phyloP scores from a whole-genome alignment of 116 monocot species.

The Trichopus zeylanicus region DNA sequence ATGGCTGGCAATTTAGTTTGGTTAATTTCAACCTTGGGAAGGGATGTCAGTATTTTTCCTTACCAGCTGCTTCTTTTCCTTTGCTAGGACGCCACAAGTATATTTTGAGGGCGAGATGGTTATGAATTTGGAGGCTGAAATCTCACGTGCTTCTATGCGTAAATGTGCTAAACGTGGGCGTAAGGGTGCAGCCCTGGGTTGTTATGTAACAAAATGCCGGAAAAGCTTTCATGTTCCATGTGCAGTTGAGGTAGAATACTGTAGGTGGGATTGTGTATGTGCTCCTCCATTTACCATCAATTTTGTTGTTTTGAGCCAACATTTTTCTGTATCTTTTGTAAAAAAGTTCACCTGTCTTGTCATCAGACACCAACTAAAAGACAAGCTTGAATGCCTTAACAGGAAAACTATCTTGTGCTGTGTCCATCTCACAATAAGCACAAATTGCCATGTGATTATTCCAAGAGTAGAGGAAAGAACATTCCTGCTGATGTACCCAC shows the following conservation, averaged over 20 bases:
- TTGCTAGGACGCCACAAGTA: conserved; percentile 25
- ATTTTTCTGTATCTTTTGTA: background rate
- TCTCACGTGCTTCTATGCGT: conserved; percentile 19
- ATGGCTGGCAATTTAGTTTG: background rate
- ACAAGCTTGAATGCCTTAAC: background rate
- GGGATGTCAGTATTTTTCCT: background rate
- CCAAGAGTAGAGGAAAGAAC: background rate
- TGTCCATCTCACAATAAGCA: conserved; percentile 29
- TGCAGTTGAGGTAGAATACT: conserved; percentile 13
- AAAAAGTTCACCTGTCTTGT: background rate
- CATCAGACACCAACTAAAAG: background rate
- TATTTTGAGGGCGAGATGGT: conserved; percentile 23
- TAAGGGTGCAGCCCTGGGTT: conserved; percentile 36
- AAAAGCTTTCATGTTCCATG: conserved; percentile 38
- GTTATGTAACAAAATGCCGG: conserved; percentile 16
- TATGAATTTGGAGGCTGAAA: conserved; percentile 34
- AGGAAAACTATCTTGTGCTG: conserved; percentile 21
- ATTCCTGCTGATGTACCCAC: background rate
- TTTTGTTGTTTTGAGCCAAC: background rate
- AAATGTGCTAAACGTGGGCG: conserved; percentile 26
- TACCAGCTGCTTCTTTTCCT: background rate
- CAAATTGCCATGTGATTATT: conserved; percentile 17
- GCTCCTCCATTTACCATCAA: background rate
- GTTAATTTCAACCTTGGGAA: background rate
- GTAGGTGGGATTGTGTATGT: conserved; percentile 41